Base-by-base conservation (phyloP, 257 asterid species). In the Gentiana straminea region DNA sequence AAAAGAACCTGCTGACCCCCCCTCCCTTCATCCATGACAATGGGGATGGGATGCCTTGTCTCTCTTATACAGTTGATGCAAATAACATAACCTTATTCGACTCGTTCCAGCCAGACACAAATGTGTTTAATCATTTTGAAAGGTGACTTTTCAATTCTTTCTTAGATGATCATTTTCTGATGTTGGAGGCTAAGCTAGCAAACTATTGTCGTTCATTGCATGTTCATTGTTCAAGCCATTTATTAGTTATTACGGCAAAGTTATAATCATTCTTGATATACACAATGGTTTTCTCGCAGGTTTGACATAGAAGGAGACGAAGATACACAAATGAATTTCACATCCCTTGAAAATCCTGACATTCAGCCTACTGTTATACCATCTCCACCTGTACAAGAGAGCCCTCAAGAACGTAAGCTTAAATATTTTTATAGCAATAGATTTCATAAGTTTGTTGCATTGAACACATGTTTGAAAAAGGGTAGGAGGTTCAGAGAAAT, bases 261-360 rank as follows among this genome's bases (percentile, higher is more conserved):
- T 35, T 49, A 3, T 46, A 33, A 51, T 51, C 41, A 51, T 52
- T 50, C 15, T 54, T 54, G 48, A 46, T 35, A 32, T 60, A 34
- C 49, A 7, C 24, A 35, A 54, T 34, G 59, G 56, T 59, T 58
- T 15, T 57, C 46, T 58, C 52, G 53, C 83, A 91, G 98, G 83
- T 91, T 91, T 66, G 96, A 87, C 73, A 75, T 87, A 54, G 87
- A 77, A 67, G 94, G 81, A 68, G 88, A 83, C 49, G 94, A 75
- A 13, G 90, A 77, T 58, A 70, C 80, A 49, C 81, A 83, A 33
- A 9, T 72, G 68, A 74, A 85, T 69, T 81, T 75, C 69, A 67
- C 73, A 68, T 73, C 70, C 61, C 75, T 72, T 48, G 95, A 79
- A 65, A 70, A 81, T 43, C 65, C 73, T 50, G 77, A 67, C 62